Evolutionary conservation across 2,329 filamentous ascomycete species (phyloP).

Genomic region (Thelonectria rubi): DNA sequence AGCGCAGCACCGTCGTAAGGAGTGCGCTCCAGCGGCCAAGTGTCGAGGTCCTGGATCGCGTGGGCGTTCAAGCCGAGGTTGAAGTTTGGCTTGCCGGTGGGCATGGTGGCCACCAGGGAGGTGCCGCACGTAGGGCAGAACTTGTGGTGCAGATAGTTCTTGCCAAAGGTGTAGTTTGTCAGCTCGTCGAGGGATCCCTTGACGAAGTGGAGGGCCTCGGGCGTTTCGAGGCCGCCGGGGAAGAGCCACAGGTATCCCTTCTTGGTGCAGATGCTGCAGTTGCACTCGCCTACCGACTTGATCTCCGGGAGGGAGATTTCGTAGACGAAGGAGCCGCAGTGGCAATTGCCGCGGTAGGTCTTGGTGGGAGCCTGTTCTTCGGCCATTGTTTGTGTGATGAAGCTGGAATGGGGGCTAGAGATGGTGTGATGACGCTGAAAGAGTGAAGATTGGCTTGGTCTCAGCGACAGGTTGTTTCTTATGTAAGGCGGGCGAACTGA

Average conservation of each 20-base stretch:
- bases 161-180: conserved; percentile 55
- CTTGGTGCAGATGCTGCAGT: conserved; percentile 72
- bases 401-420: not conserved
- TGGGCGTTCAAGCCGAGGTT: conserved; percentile 54
- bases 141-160: conserved; percentile 54
- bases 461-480: not conserved
- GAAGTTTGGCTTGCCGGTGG: conserved; percentile 41
- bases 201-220: conserved; percentile 53
- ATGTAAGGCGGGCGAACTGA: not conserved
- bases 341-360: conserved; percentile 66
- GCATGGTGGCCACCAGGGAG: conserved; percentile 48
- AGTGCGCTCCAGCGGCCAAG: conserved; percentile 50
- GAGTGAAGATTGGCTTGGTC: not conserved
- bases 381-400: conserved; percentile 12
- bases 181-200: conserved; percentile 55
- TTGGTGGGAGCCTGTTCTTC: conserved; percentile 32
- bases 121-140: conserved; percentile 64
- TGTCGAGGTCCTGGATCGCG: conserved; percentile 55
- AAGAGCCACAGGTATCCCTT: conserved; percentile 56
- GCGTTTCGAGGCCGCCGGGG: conserved; percentile 40
- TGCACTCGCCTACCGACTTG: conserved; percentile 64
- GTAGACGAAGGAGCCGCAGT: conserved; percentile 64
- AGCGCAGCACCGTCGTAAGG: conserved; percentile 50
- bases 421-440: not conserved
- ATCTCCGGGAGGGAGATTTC: conserved; percentile 65